These are phyloP conservation scores for Auriscalpium vulgare DNA, from an alignment of 768 basidiomycete genomes.

Conservation along the genomic window DNA sequence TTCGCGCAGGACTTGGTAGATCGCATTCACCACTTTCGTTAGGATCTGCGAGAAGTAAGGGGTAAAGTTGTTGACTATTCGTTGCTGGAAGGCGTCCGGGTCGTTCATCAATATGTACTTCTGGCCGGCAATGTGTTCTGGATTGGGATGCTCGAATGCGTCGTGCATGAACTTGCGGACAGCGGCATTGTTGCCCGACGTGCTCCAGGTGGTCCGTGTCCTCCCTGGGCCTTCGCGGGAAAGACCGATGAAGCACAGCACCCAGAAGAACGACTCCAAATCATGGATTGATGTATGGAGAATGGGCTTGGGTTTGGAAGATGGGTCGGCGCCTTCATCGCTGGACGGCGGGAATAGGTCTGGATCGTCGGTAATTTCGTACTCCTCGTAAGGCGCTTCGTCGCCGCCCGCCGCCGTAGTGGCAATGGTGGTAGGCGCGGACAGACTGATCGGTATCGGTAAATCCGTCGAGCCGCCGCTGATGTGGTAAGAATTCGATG, in stretches of 20 bases:
- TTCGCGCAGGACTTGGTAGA: neutral
- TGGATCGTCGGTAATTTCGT: too few species aligned
- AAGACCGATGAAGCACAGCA: neutral
- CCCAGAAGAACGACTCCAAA: neutral
- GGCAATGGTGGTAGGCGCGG: too few species aligned
- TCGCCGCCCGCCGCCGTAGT: too few species aligned
- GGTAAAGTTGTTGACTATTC: neutral
- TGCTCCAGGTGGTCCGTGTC: neutral
- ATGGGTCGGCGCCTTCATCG: too few species aligned
- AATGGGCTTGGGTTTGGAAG: neutral
- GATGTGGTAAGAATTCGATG: too few species aligned
- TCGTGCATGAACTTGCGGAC: neutral
- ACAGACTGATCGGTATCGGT: too few species aligned
- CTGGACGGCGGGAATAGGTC: too few species aligned
- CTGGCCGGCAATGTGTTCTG: neutral
- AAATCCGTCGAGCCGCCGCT: too few species aligned
- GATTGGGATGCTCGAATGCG: neutral
- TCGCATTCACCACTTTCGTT: neutral
- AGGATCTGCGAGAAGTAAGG: neutral
- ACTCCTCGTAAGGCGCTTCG: too few species aligned
- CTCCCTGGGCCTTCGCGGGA: neutral
- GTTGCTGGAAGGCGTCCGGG: neutral
- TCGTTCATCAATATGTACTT: neutral
- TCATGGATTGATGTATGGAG: neutral
- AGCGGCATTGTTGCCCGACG: neutral